phyloP scores from a whole-genome alignment of 306 rosid genomes.

The Ceratonia siliqua region DNA sequence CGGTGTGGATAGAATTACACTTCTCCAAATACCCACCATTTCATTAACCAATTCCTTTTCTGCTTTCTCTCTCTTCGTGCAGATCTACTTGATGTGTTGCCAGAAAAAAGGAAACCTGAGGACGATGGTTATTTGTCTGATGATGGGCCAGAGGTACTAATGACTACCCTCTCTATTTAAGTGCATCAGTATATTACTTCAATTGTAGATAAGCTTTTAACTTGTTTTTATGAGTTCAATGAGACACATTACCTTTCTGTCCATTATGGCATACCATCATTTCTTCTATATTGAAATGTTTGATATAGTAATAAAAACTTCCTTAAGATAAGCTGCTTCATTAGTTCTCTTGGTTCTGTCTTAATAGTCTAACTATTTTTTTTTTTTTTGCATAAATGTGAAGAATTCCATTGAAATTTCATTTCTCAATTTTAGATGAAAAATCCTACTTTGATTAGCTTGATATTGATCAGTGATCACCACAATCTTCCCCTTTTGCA shows the following conservation, averaged over 20 bases:
- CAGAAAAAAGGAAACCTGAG: constrained; percentile 75
- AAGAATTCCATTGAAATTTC: not conserved
- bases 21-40: not conserved
- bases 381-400: no score
- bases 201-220: not conserved
- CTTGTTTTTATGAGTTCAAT: not conserved
- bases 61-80: not conserved
- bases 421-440: not conserved
- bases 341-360: not conserved
- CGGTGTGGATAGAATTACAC: not conserved
- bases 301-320: not conserved
- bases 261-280: not conserved
- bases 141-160: constrained; percentile 69
- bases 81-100: constrained; percentile 78
- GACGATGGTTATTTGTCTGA: constrained; percentile 86
- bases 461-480: not conserved
- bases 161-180: not conserved
- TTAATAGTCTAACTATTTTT: not conserved
- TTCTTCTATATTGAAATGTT: not conserved
- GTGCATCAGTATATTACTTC: not conserved
- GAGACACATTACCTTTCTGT: not conserved
- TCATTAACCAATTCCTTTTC: not conserved
- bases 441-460: not conserved
- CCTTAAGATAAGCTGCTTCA: not conserved
- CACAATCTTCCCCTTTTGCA: not conserved